Base-by-base conservation (phyloP, 805 yeast genomes). In the Cyberlindnera amylophila region DNA sequence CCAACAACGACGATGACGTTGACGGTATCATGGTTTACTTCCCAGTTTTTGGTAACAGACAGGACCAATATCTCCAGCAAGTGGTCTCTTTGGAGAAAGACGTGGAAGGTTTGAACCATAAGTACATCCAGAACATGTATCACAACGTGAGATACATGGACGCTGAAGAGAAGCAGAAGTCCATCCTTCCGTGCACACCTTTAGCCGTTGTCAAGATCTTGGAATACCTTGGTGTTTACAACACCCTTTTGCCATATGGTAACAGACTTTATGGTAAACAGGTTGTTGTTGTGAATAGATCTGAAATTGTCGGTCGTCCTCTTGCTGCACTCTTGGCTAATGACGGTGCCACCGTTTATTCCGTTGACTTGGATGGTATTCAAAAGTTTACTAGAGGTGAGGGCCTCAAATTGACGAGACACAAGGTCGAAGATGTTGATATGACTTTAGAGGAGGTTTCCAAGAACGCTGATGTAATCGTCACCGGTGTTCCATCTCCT, bases 271-370 rank as follows among this genome's bases (percentile, higher is more conserved):
- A 87, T 56, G 99, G 99, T 34, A 90, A 89, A 65, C 91, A 93
- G 39, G 74, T 91, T 42, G 81, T 95, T 37, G 81, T 93, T 34
- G 90, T 93, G 39, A 93, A 93, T 66, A 74, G 99, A 58, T 86
- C 96, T 11, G 99, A 93, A 65, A 91, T 93, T 57, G 99, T 93
- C 17, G 99, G 99, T 11, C 79, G 99, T 54, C 99, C 99, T 1
- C 69, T 93, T 46, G 98, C 98, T 27, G 98, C 99, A 0, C 65
- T 93, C 29, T 70, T 93, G 50, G 98, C 99, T 15, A 93, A 93
- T 58, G 99, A 93, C 59, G 99, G 99, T 49, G 99, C 99, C 17
- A 83, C 82, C 1, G 98, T 93, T 2, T 93, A 85, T 62, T 90
- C 98, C 1, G 91, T 81, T 3, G 98, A 93, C 60, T 67, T 93